phyloP scores from a whole-genome alignment of 768 basidiomycete species.

The Hericium rajendrae region DNA sequence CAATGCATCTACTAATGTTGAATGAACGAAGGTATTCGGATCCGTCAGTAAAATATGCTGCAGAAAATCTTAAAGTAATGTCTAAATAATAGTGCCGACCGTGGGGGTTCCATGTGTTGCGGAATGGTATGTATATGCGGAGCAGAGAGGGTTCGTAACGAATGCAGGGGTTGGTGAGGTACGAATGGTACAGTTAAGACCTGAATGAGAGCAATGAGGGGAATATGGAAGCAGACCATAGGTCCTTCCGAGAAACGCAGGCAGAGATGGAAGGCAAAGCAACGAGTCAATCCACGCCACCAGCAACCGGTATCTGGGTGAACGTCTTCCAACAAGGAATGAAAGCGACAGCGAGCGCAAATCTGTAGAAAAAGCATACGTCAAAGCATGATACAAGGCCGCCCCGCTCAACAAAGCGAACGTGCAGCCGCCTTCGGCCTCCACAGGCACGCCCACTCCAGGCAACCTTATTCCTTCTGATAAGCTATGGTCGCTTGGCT shows the following conservation, averaged over 20 bases:
- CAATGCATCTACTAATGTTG: no score
- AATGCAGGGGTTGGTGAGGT: not conserved
- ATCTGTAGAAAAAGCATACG: not conserved
- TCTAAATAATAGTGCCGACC: constrained; percentile 10
- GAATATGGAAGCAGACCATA: not conserved
- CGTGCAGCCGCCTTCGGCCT: not conserved
- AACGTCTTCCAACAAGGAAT: not conserved
- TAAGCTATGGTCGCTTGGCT: not conserved
- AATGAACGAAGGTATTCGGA: not conserved
- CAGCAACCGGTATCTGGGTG: not conserved
- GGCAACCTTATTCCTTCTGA: not conserved
- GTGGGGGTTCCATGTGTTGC: constrained; percentile 13
- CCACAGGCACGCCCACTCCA: not conserved
- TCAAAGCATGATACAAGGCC: not conserved
- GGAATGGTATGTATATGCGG: constrained; percentile 12
- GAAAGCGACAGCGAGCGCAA: not conserved
- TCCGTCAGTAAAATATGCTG: not conserved
- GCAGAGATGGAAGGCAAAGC: not conserved
- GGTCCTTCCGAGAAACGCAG: not conserved
- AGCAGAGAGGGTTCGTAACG: constrained; percentile 1
- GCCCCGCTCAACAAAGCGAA: not conserved
- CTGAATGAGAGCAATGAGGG: constrained; percentile 8
- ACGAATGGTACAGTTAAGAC: constrained; percentile 2
- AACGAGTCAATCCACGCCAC: not conserved
- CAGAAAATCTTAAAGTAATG: not conserved